phyloP scores from a whole-genome alignment of 202 grass and related monocot species.

The Dendrocalamus latiflorus region DNA sequence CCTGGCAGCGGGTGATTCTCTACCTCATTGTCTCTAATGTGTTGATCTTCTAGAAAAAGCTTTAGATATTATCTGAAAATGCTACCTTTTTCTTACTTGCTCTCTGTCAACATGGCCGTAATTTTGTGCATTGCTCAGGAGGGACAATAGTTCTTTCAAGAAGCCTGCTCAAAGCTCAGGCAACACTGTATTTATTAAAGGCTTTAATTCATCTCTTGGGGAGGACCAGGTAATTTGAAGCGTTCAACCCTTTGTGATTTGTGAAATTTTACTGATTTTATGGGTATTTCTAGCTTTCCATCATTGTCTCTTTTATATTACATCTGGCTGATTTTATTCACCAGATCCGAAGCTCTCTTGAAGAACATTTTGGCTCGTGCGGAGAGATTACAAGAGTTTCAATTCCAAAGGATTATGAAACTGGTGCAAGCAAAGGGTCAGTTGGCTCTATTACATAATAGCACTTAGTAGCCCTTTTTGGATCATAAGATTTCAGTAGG shows the following conservation, averaged over 20 bases:
- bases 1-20: slow-evolving; percentile 51
- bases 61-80: not conserved
- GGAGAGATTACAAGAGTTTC: slow-evolving; percentile 69
- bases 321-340: not conserved
- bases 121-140: slow-evolving; percentile 39
- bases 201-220: too few relatives aligned
- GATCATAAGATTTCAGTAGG: not conserved
- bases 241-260: too few relatives aligned
- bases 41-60: not conserved
- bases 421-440: slow-evolving; percentile 65
- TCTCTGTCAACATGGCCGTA: not conserved
- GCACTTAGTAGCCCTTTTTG: not conserved
- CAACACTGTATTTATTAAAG: too few relatives aligned
- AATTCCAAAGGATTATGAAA: slow-evolving; percentile 74
- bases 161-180: too few relatives aligned
- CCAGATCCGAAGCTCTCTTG: slow-evolving; percentile 55
- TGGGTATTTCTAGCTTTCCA: too few relatives aligned
- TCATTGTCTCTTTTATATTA: too few relatives aligned
- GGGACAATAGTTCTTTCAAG: too few relatives aligned
- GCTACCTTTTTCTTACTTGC: not conserved
- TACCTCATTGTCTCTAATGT: not conserved
- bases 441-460: slow-evolving; percentile 9
- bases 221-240: too few relatives aligned
- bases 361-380: slow-evolving; percentile 75
- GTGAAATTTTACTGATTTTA: too few relatives aligned